A percentile compares a stretch with the other conserved stretches of the same genome.
These are phyloP conservation scores for Penicillium sp. DNA, from an alignment of 2,329 filamentous ascomycete genomes.

Conservation along the genomic window DNA sequence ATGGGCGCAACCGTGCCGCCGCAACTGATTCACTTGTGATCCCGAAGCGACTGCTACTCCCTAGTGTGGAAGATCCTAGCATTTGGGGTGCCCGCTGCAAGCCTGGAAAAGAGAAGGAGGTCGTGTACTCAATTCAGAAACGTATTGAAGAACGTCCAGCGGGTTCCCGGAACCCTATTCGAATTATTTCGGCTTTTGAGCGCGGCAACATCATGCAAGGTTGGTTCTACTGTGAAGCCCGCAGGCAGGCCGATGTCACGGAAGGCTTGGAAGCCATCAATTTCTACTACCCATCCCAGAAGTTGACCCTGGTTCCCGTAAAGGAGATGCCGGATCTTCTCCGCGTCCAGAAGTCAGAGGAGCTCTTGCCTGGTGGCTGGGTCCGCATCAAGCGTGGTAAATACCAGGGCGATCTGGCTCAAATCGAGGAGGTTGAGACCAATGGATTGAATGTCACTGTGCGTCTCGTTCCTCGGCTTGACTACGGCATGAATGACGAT, in stretches of 20 bases:
- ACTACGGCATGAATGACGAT: conserved; percentile 88
- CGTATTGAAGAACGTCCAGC: conserved; percentile 72
- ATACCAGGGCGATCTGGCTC: conserved; percentile 84
- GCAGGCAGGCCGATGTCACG: conserved; percentile 79
- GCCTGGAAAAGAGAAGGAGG: conserved; percentile 90
- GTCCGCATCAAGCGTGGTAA: conserved; percentile 80
- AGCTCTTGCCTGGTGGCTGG: conserved; percentile 82
- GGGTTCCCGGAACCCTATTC: conserved; percentile 72
- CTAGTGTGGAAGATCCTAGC: conserved; percentile 89
- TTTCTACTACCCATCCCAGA: conserved; percentile 83
- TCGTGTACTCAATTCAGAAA: conserved; percentile 82
- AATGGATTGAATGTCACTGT: conserved; percentile 88
- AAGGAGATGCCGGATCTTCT: conserved; percentile 98
- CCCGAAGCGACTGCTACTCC: conserved; percentile 79
- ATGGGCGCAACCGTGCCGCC: conserved; percentile 70
- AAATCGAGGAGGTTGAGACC: conserved; percentile 86
- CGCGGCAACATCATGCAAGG: conserved; percentile 85
- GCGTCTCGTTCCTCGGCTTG: conserved; percentile 81
- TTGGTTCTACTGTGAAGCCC: conserved; percentile 91
- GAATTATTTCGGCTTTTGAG: conserved; percentile 88
- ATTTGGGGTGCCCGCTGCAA: conserved; percentile 95
- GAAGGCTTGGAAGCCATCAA: conserved; percentile 77
- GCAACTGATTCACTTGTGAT: conserved; percentile 70
- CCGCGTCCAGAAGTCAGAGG: conserved; percentile 79
- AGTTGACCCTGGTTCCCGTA: conserved; percentile 84